Evolutionary conservation across 2,329 filamentous ascomycete genomes (phyloP), one percentile per base, ranked within the genome.

Genomic region (Fusarium avenaceum): DNA sequence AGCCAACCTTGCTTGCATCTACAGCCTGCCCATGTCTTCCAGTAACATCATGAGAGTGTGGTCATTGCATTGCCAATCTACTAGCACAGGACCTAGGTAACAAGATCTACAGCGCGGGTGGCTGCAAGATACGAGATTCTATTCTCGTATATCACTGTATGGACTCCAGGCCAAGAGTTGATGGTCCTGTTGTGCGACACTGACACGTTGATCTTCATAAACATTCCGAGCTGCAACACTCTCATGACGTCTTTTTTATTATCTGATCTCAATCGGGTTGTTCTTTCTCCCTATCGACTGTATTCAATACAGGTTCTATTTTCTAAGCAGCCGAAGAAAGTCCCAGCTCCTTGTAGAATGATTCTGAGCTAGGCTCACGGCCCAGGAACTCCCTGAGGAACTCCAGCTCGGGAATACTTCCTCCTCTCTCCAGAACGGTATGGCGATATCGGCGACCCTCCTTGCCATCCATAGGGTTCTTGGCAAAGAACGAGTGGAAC

Each of bases 401-500:
- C 67, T 88, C 83, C 91, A 95, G 93, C 82, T 95, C 92, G 71
- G 94, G 92, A 77, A 90, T 89, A 71, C 87, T 90, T 1, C 92
- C 92, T 38, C 92, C 92, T 68, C 87, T 88, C 81, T 94, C 90
- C 6, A 96, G 82, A 22, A 96, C 92, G 1, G 88, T 91, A 78
- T 93, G 90, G 54, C 92, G 85, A 80, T 95, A 96, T 60, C 92
- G 81, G 15, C 92, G 84, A 2, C 92, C 92, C 76, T 93, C 88
- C 69, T 86, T 86, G 32, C 84, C 85, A 76, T 94, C 87, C 92
- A 95, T 94, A 0, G 92, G 92, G 76, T 94, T 84, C 71, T 87
- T 83, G 81, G 90, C 90, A 81, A 96, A 96, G 46, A 92, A 89
- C 0, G 86, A 86, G 80, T 92, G 89, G 83, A 95, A 96, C 92